Evolutionary conservation across 768 basidiomycete species (phyloP), one percentile per base, ranked within the genome.

Genomic region (Auricularia cornea): DNA sequence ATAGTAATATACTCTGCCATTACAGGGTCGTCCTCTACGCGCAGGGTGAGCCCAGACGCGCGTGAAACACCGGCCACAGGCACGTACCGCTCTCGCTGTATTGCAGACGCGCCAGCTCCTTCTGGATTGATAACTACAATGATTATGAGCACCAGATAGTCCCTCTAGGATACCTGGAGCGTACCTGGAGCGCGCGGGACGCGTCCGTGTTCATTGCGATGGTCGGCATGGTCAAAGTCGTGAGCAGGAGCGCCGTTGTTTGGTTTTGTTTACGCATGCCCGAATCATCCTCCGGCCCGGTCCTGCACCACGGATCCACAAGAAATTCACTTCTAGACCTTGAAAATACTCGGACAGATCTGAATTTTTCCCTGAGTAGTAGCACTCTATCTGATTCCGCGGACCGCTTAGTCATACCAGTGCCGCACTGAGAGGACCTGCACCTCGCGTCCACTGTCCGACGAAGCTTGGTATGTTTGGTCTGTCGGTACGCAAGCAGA

Each of bases 1-100:
- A 95, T 95, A 23, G 90, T 92, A 63, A 94, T 92, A 70, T 93
- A 95, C 74, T 95, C 93, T 2, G 92, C 91, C 91, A 94, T 93
- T 68, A 93, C 90, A 16, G 86, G 85, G 74, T 94, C 92, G 20
- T 26, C 23, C 28, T 68, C 41, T 5, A 33, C 38, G 31, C 26
- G 16, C 6, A 20, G 5, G 23, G 33, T 16, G 23, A 32, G 40
- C 35, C 31, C 35, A 18, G 30, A 38, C 3, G n/a, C 48, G 33
- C 26, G 28, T 38, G 40, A 4, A 20, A 56, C 28, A 59, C 26
- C 52, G 18, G 54, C 10, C 6, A 1, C 8, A 62, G 52, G 10
- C 16, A 31, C 29, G 1, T 6, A 61, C 29, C n/a, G 32, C 20
- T 32, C 32, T 62, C 28, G 40, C 4, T 60, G 32, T 18, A 65